These are phyloP conservation scores for Blastocystis sp. DNA, from an alignment of 352 stramenopile species.

Conservation along the genomic window DNA sequence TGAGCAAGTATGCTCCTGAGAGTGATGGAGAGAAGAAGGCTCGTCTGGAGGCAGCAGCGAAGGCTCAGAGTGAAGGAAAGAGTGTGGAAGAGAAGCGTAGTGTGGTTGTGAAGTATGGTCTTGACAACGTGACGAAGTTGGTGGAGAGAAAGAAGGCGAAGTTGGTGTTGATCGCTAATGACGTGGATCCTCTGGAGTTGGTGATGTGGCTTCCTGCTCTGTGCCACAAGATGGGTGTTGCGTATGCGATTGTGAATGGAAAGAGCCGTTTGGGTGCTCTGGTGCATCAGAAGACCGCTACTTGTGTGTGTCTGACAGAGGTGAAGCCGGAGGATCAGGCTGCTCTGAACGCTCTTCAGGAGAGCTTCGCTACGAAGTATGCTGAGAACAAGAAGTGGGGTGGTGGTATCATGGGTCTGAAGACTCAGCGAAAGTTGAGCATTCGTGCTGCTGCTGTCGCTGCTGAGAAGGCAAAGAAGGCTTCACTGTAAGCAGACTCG, in stretches of 20 bases:
- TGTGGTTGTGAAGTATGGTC: conserved; percentile 90
- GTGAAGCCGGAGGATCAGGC: conserved; percentile 95
- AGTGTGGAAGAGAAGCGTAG: conserved; percentile 68
- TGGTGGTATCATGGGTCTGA: conserved; percentile 98
- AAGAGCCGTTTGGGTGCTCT: conserved; percentile 94
- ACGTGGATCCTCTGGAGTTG: conserved; percentile 92
- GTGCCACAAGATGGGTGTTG: conserved; percentile 94
- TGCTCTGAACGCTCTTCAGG: conserved; percentile 85
- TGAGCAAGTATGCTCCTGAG: conserved; percentile 97
- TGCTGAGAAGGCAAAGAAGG: conserved; percentile 95
- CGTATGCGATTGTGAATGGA: conserved; percentile 98
- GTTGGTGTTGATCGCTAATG: conserved; percentile 95
- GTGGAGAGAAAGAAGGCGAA: conserved; percentile 99
- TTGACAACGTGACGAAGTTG: conserved; percentile 97
- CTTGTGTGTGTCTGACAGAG: conserved; percentile 83
- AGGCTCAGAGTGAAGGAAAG: conserved; percentile 79
- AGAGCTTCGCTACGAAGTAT: conserved; percentile 89
- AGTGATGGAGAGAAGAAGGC: conserved; percentile 92
- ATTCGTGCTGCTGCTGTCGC: conserved; percentile 91
- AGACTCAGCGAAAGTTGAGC: conserved; percentile 98
- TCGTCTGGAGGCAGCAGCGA: conserved; percentile 88
- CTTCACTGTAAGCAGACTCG: conserved; percentile 58
- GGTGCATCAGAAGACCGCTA: conserved; percentile 95
- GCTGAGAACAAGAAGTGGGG: conserved; percentile 98
- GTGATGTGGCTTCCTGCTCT: conserved; percentile 65